phyloP scores from a whole-genome alignment of 2,329 filamentous ascomycete genomes.

The Aureobasidium sp. region DNA sequence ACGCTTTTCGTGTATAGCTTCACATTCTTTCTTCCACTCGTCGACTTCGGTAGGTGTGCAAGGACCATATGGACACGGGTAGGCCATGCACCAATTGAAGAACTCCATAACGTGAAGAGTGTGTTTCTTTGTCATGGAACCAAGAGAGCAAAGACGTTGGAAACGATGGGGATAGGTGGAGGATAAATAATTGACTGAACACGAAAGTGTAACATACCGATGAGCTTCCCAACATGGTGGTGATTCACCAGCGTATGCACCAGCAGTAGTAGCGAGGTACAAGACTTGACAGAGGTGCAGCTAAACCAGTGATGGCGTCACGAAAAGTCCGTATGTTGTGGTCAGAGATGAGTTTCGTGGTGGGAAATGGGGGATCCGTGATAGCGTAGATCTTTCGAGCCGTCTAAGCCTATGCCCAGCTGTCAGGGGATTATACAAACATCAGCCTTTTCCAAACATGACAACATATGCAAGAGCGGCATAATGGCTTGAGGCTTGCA shows the following conservation, averaged over 20 bases:
- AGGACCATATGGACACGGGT: slow-evolving; percentile 18
- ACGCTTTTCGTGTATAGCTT: slow-evolving; percentile 8
- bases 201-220: slow-evolving; percentile 12
- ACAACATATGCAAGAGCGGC: background rate
- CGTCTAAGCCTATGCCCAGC: slow-evolving; percentile 2
- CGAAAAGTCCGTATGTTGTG: background rate
- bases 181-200: background rate
- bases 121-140: background rate
- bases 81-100: slow-evolving; percentile 17
- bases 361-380: slow-evolving; percentile 8
- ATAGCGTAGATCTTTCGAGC: slow-evolving; percentile 1
- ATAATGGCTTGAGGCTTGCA: background rate
- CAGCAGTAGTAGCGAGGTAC: background rate
- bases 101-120: slow-evolving; percentile 11
- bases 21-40: background rate
- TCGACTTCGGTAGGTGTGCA: slow-evolving; percentile 6
- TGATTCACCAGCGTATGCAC: background rate
- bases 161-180: background rate
- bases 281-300: slow-evolving; percentile 3
- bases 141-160: background rate
- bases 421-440: background rate
- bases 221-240: slow-evolving; percentile 17
- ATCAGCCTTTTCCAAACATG: background rate
- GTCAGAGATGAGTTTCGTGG: background rate
- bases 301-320: slow-evolving; percentile 12